Conservation (phyloP, 805 yeast genomes). For the Tetrapisispora fleetii region DNA sequence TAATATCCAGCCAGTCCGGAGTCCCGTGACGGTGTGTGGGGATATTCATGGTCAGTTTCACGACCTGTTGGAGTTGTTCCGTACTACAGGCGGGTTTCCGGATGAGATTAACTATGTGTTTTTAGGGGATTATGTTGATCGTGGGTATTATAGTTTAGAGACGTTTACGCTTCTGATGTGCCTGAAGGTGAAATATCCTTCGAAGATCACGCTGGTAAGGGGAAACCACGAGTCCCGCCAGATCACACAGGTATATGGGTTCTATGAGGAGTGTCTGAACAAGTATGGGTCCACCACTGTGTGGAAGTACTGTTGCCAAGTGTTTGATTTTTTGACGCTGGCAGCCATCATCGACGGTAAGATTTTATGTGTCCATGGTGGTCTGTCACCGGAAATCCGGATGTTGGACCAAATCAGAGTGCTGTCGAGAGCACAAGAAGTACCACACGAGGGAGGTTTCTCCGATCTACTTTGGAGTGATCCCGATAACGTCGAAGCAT, state of each 20-base stretch:
- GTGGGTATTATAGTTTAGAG: slow-evolving; percentile 93
- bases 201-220: slow-evolving; percentile 77
- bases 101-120: slow-evolving; percentile 73
- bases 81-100: slow-evolving; percentile 90
- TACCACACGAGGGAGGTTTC: slow-evolving; percentile 98
- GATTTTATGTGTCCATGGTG: slow-evolving; percentile 94
- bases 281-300: slow-evolving; percentile 92
- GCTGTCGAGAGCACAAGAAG: slow-evolving; percentile 91
- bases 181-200: slow-evolving; percentile 79
- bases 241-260: slow-evolving; percentile 97
- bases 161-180: slow-evolving; percentile 92
- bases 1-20: slow-evolving; percentile 85
- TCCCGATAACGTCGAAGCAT: slow-evolving; percentile 93
- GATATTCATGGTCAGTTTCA: slow-evolving; percentile 98
- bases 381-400: slow-evolving; percentile 91
- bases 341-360: slow-evolving; percentile 96
- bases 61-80: slow-evolving; percentile 80
- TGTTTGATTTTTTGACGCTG: slow-evolving; percentile 83
- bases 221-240: slow-evolving; percentile 98
- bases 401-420: slow-evolving; percentile 96
- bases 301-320: slow-evolving; percentile 95
- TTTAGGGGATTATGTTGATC: slow-evolving; percentile 91
- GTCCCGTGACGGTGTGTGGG: slow-evolving; percentile 93
- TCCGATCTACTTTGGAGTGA: slow-evolving; percentile 97
- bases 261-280: slow-evolving; percentile 88